Evolutionary conservation across 495 filamentous ascomycete genomes (phyloP), one percentile per base, ranked within the genome.

Genomic region (Penicillium arizonense): DNA sequence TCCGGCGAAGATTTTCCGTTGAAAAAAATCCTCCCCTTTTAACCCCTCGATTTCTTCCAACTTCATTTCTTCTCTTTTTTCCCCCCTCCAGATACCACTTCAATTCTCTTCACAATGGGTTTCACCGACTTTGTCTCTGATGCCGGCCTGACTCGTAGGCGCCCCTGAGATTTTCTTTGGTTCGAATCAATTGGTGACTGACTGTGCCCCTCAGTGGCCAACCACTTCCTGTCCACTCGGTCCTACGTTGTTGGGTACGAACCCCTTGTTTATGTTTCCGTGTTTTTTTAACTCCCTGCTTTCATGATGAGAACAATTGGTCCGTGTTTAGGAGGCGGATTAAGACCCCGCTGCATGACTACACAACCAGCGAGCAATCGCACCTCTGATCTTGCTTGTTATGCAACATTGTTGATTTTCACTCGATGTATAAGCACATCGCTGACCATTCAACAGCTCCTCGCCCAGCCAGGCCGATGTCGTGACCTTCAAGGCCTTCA

Each of bases 301-400:
- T 70, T 65, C 55, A 82, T 94, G 90, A 96, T 95, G 90, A 94
- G 80, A 84, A 82, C 83, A 69, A 86, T 90, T 95, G 90, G 92
- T 96, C 92, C 91, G 91, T 96, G 91, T 96, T 96, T 82, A 91
- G 85, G 89, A 96, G 88, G 87, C 87, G 91, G 86, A 81, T 90
- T 91, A 96, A 96, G 91, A 95, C 88, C 87, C 86, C 88, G 87
- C 82, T 78, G 80, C 69, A 83, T 85, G 92, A 93, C 81, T 91
- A 92, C 80, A 30, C 5, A 83, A 77, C 75, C 82, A 80, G 88
- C 79, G 78, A 87, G 77, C 72, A 73, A 78, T 82, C 87, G 89
- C 88, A 88, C 70, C 82, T 90, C 90, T 96, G 90, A 96, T 79
- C 65, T 62, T 57, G 48, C 39, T 60, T 63, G 21, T 26, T 40